A percentile compares a stretch with the other conserved stretches of the same genome.
Conservation (phyloP, 2,329 filamentous ascomycete species). For the Orbilia ellipsospora region DNA sequence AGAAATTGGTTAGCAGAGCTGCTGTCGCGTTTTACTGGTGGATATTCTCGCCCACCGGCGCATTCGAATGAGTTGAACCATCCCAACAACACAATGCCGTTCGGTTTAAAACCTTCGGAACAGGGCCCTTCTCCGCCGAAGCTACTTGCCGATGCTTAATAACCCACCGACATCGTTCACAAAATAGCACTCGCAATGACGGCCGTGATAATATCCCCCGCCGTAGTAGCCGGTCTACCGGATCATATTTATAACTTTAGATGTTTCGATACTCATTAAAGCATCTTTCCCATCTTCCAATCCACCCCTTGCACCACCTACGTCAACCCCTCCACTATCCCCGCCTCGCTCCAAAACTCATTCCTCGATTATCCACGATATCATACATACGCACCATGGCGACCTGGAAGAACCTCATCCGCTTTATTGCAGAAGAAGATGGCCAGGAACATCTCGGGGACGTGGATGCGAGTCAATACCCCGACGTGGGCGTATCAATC, state of each 20-base stretch:
- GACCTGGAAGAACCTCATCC: slow-evolving; percentile 63
- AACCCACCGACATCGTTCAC: neutral
- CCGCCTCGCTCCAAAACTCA: neutral
- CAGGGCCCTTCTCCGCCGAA: slow-evolving; percentile 26
- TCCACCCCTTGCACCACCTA: neutral
- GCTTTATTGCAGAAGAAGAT: slow-evolving; percentile 64
- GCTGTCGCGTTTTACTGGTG: slow-evolving; percentile 2
- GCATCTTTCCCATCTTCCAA: neutral
- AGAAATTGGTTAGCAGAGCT: too few species aligned
- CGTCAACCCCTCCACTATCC: slow-evolving; percentile 1
- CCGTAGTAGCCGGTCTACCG: neutral
- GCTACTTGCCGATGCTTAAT: slow-evolving; percentile 29
- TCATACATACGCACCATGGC: slow-evolving; percentile 33
- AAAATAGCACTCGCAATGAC: neutral
- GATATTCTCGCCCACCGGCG: neutral
- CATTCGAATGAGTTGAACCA: too few species aligned
- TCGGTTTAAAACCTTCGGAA: slow-evolving; percentile 23
- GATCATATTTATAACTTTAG: slow-evolving; percentile 3
- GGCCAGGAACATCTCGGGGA: slow-evolving; percentile 63
- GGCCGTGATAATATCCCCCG: too few species aligned
- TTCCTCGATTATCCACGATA: neutral
- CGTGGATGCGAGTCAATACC: slow-evolving; percentile 60
- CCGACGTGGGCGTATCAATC: slow-evolving; percentile 62
- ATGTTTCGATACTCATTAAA: slow-evolving; percentile 38
- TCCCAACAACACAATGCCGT: slow-evolving; percentile 26